Base-by-base conservation (phyloP, 139 green algal species). In the Chlamydomonas incerta region DNA sequence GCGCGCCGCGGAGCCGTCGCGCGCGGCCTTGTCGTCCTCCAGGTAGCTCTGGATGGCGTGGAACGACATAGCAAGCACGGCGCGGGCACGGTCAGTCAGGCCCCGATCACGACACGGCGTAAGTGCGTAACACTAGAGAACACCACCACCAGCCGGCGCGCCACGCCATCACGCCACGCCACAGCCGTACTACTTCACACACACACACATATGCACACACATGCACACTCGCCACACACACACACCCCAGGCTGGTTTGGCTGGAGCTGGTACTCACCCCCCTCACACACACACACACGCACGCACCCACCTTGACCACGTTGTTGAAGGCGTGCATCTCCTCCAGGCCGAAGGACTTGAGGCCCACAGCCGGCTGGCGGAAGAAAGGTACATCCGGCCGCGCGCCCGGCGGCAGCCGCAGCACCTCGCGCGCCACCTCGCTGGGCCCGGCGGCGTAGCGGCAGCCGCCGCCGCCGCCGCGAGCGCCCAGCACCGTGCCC, bases 381-480 rank as follows among this genome's bases (percentile, higher is more conserved):
- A 89, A 89, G 76, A 89, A 89, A 8, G 23, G 29, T 20, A 86
- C 35, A 18, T 23, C 18, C 34, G 81, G 65, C 2, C 15, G 17
- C 0, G 37, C 29, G 35, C 35, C 74, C 18, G 21, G 50, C 14
- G 37, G 23, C 35, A 50, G 75, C 74, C 28, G 28, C 34, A 85
- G 35, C 34, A 88, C 47, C 37, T 66, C 47, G 28, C 77, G 63
- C 20, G 74, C 83, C 15, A 58, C 83, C 17, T 33, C 33, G 50
- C 20, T 72, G 65, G 74, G 74, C 26, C 63, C 67, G 31, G 68
- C 18, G 10, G 20, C 26, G 26, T n/a, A 24, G 29, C 29, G 3
- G 63, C 14, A 2, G 26, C 52, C 29, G 33, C 72, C 63, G 63
- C n/a, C n/a, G 63, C 63, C n/a, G 46, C 34, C 15, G 5, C 41